Percentiles rank a stretch among this genome's conserved stretches.
Evolutionary conservation across 345 rosid species (phyloP).

Genomic region (Citrus cavaleriei): DNA sequence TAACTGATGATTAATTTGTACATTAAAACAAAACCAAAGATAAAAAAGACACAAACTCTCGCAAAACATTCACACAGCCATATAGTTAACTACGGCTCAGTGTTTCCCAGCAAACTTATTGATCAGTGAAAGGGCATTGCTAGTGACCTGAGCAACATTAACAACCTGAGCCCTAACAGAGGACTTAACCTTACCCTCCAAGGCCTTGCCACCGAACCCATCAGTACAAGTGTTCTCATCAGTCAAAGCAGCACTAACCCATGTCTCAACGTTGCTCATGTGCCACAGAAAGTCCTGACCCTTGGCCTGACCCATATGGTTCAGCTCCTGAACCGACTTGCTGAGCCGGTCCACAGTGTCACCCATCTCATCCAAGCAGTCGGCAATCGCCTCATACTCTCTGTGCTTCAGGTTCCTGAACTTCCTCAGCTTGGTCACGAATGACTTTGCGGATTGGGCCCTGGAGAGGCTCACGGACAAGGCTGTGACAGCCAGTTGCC

Average conservation of each 20-base stretch:
- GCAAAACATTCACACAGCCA: background rate
- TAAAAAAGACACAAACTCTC: background rate
- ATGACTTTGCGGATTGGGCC: constrained; percentile 54
- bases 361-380: constrained; percentile 64
- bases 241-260: constrained; percentile 96
- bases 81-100: background rate
- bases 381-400: constrained; percentile 60
- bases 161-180: constrained; percentile 50
- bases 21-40: background rate
- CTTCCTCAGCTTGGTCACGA: constrained; percentile 47
- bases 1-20: background rate
- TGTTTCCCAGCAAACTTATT: constrained; percentile 48
- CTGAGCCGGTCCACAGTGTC: constrained; percentile 71
- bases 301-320: constrained; percentile 37
- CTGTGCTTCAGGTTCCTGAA: constrained; percentile 53
- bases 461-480: constrained; percentile 56
- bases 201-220: constrained; percentile 63
- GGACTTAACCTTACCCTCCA: constrained; percentile 62
- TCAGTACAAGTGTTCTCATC: constrained; percentile 90
- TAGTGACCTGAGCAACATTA: constrained; percentile 69
- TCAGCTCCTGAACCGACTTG: constrained; percentile 61
- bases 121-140: constrained; percentile 77
- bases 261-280: constrained; percentile 83
- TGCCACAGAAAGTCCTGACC: constrained; percentile 62
- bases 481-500: constrained; percentile 69